A percentile compares a stretch with the other conserved stretches of the same genome.
Conservation (phyloP, 2,329 filamentous ascomycete genomes). For the Colletotrichum eremochloae region DNA sequence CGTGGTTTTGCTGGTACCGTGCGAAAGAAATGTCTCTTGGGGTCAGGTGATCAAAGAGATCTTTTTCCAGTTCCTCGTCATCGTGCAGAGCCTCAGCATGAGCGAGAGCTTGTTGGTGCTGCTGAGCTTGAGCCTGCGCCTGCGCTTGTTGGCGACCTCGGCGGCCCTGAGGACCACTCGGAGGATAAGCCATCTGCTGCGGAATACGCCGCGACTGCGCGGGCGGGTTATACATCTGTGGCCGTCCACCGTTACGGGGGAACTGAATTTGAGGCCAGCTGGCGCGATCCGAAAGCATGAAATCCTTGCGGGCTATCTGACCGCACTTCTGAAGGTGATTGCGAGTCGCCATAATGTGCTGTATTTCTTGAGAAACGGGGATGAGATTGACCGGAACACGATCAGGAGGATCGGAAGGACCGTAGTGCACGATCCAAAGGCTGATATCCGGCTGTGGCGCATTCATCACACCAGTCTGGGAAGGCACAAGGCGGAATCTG, state of each 20-base stretch:
- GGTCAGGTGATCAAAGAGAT: constrained; percentile 90
- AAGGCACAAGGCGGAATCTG: constrained; percentile 86
- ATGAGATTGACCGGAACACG: constrained; percentile 78
- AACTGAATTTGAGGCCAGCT: constrained; percentile 91
- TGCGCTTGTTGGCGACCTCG: constrained; percentile 53
- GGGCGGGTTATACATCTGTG: constrained; percentile 62
- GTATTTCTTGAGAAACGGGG: constrained; percentile 72
- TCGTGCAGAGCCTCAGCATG: constrained; percentile 58
- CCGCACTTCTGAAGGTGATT: constrained; percentile 79
- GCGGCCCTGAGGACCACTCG: constrained; percentile 58
- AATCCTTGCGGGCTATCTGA: constrained; percentile 89
- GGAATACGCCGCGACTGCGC: constrained; percentile 64
- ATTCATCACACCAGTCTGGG: constrained; percentile 77
- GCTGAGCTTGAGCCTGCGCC: constrained; percentile 48
- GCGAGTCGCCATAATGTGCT: constrained; percentile 71
- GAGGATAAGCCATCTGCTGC: constrained; percentile 73
- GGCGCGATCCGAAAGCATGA: constrained; percentile 89
- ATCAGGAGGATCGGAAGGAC: constrained; percentile 79
- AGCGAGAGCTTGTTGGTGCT: constrained; percentile 41
- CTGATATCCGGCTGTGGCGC: constrained; percentile 81
- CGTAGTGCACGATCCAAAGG: constrained; percentile 93
- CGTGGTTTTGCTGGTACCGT: constrained; percentile 94
- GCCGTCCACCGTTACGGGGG: constrained; percentile 66
- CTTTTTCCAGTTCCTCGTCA: constrained; percentile 86
- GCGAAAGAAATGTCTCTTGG: constrained; percentile 89